Percentiles rank a stretch among this genome's conserved stretches.
Evolutionary conservation across 768 basidiomycete genomes (phyloP).

Genomic region (Suillus americanus): DNA sequence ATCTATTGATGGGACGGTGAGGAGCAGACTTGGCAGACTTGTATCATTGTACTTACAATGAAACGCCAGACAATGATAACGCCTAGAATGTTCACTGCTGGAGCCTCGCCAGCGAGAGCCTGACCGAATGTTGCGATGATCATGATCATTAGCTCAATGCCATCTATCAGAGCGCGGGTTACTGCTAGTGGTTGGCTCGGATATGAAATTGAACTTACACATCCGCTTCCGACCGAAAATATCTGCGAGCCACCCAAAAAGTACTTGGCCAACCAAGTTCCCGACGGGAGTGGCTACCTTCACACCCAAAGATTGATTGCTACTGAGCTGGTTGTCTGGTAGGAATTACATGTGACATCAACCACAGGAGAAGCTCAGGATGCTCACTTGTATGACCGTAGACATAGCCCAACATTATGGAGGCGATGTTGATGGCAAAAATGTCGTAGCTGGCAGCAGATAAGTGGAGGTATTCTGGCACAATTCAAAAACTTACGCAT

Average conservation of each 20-base stretch:
- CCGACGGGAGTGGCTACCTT: slow-evolving; percentile 80
- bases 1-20: slow-evolving; percentile 36
- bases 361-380: background rate
- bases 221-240: slow-evolving; percentile 73
- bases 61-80: slow-evolving; percentile 84
- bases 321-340: slow-evolving; percentile 29
- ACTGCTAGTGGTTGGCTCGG: background rate
- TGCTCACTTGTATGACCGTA: slow-evolving; percentile 45
- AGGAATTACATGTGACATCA: background rate
- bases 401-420: slow-evolving; percentile 81
- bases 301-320: slow-evolving; percentile 72
- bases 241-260: slow-evolving; percentile 84
- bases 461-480: background rate
- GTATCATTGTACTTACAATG: slow-evolving; percentile 40
- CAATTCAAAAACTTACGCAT: slow-evolving; percentile 48
- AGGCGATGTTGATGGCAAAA: slow-evolving; percentile 87
- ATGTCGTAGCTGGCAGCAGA: slow-evolving; percentile 59
- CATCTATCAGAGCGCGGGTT: slow-evolving; percentile 31
- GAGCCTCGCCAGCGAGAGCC: slow-evolving; percentile 67
- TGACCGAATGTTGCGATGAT: slow-evolving; percentile 79
- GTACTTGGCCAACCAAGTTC: slow-evolving; percentile 70
- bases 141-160: slow-evolving; percentile 71
- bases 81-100: slow-evolving; percentile 71
- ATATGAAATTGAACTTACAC: slow-evolving; percentile 49
- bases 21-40: background rate